Evolutionary conservation across 2,329 filamentous ascomycete genomes (phyloP).

Genomic region (Penicillium thymicola): DNA sequence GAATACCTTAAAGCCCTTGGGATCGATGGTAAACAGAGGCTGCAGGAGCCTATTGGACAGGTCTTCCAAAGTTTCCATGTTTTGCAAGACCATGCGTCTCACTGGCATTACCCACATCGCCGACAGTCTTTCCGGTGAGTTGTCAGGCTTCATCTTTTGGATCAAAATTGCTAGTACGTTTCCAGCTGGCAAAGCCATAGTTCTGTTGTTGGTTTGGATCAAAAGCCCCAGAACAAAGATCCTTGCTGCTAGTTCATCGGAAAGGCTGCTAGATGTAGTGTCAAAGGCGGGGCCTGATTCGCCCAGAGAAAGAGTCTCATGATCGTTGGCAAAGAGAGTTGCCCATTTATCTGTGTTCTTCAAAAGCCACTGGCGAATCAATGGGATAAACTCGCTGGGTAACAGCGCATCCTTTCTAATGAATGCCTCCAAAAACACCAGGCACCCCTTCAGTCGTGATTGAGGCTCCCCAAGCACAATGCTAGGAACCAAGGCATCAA

Average conservation of each 20-base stretch:
- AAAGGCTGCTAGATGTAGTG: slow-evolving; percentile 2
- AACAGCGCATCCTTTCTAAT: slow-evolving; percentile 38
- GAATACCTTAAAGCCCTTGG: slow-evolving; percentile 45
- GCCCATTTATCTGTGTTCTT: slow-evolving; percentile 32
- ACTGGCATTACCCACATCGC: slow-evolving; percentile 38
- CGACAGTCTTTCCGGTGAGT: slow-evolving; percentile 12
- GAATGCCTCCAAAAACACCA: slow-evolving; percentile 37
- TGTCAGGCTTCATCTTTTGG: slow-evolving; percentile 26
- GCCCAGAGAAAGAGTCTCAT: slow-evolving; percentile 29
- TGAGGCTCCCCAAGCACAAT: slow-evolving; percentile 40
- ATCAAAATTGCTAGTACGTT: slow-evolving; percentile 29
- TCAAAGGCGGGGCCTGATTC: slow-evolving; percentile 16
- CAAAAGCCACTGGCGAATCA: slow-evolving; percentile 35
- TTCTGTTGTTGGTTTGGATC: slow-evolving; percentile 30
- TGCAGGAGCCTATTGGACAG: slow-evolving; percentile 37
- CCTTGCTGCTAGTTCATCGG: slow-evolving; percentile 26
- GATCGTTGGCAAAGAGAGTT: slow-evolving; percentile 32
- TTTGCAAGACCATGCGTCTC: slow-evolving; percentile 36
- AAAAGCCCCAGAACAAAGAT: slow-evolving; percentile 34
- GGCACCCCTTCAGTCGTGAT: slow-evolving; percentile 37
- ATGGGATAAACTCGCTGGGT: slow-evolving; percentile 29
- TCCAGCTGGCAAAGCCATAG: slow-evolving; percentile 30
- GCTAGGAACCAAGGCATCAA: slow-evolving; percentile 32
- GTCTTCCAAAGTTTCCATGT: slow-evolving; percentile 35
- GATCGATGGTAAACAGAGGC: slow-evolving; percentile 35